Evolutionary conservation across 2,329 filamentous ascomycete species (phyloP).

Genomic region (Cladosporium sp.): DNA sequence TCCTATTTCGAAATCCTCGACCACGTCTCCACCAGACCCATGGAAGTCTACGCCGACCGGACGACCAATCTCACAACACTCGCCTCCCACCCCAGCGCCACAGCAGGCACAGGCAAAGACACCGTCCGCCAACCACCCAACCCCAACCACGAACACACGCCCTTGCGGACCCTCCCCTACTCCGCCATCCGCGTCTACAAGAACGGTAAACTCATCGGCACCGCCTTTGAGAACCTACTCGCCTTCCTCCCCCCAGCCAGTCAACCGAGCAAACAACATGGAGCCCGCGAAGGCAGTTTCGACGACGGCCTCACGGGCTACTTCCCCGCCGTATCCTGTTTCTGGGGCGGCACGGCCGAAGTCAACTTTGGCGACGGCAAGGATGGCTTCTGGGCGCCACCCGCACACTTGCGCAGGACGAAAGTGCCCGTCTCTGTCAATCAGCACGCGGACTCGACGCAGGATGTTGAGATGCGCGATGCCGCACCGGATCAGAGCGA

Average conservation of each 20-base stretch:
- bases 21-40: slow-evolving; percentile 80
- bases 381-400: slow-evolving; percentile 79
- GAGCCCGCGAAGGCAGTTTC: slow-evolving; percentile 71
- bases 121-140: slow-evolving; percentile 57
- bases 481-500: slow-evolving; percentile 12
- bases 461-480: slow-evolving; percentile 33
- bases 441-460: slow-evolving; percentile 3
- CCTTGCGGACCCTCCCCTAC: slow-evolving; percentile 80
- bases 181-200: slow-evolving; percentile 89
- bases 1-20: slow-evolving; percentile 93
- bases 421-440: slow-evolving; percentile 9
- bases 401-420: slow-evolving; percentile 46
- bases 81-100: slow-evolving; percentile 45
- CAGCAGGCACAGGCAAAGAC: slow-evolving; percentile 34
- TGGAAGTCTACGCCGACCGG: slow-evolving; percentile 61
- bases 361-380: slow-evolving; percentile 92
- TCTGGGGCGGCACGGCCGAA: slow-evolving; percentile 84
- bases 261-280: slow-evolving; percentile 64
- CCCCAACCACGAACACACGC: slow-evolving; percentile 66
- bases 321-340: slow-evolving; percentile 89
- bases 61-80: slow-evolving; percentile 56
- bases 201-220: slow-evolving; percentile 82
- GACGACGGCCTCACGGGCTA: slow-evolving; percentile 96
- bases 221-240: slow-evolving; percentile 80
- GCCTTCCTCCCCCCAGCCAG: slow-evolving; percentile 91